Evolutionary conservation across 345 rosid genomes (phyloP), one percentile per base, ranked within the genome.

Genomic region (Erodium maritimum): DNA sequence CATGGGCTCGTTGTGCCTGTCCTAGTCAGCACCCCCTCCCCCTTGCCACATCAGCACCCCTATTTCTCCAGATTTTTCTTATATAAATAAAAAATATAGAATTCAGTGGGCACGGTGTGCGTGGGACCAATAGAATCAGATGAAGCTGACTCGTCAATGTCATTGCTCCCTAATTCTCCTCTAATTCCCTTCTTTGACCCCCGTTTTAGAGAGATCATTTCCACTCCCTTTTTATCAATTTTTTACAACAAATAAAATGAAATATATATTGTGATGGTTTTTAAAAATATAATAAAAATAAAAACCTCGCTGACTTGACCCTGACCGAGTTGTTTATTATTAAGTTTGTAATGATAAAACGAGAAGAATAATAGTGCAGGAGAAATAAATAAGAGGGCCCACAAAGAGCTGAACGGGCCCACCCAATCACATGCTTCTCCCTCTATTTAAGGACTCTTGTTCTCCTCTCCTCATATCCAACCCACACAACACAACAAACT

Each of bases 141-240:
- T 58, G 55, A 54, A 74, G 58, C 57, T 29, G 67, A 57, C 18
- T 20, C 29, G 76, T 76, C 82, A 58, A 59, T 70, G 60, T 71
- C 75, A 19, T 65, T 71, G 78, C 75, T 73, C 76, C 84, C 78
- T 56, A 61, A 61, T 73, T 64, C 71, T 67, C 75, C 60, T 60
- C 71, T 45, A 52, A 59, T 59, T 46, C 51, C 8, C 34, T 29
- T 29, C 34, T 3, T 29, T 29, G 34, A 29, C n/a, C 13, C 17
- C 51, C n/a, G 9, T 46, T 4, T 4, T 2, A 46, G 9, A 46
- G 5, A 17, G 13, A 11, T 3, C n/a, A 46, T 11, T 2, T 46
- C 51, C 51, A n/a, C n/a, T n/a, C n/a, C n/a, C n/a, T n/a, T n/a
- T n/a, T n/a, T n/a, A n/a, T n/a, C n/a, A n/a, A n/a, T n/a, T n/a